These are phyloP conservation scores for Halteria grandinella DNA, from an alignment of 73 alveolate species.

Conservation along the genomic window DNA sequence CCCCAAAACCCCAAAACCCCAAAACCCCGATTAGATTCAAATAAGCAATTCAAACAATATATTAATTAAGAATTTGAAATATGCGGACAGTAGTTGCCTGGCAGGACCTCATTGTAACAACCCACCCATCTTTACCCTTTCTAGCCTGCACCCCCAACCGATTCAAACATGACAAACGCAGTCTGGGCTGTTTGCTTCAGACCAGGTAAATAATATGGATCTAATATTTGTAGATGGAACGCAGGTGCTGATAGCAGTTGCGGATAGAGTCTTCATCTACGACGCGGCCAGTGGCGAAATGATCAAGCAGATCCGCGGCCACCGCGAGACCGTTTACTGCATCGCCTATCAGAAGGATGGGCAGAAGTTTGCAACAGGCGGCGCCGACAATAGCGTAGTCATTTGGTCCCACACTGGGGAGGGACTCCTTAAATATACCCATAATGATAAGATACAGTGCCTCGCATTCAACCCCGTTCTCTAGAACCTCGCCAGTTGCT, in stretches of 20 bases:
- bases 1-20: too few relatives aligned
- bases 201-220: too few relatives aligned
- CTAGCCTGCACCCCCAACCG: slow-evolving; percentile 79
- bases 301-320: slow-evolving; percentile 71
- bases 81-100: too few relatives aligned
- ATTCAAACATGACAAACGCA: slow-evolving; percentile 57
- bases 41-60: too few relatives aligned
- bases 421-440: slow-evolving; percentile 72
- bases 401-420: slow-evolving; percentile 87
- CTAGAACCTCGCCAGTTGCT: slow-evolving; percentile 79
- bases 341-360: slow-evolving; percentile 89
- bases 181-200: slow-evolving; percentile 85
- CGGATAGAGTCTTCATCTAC: slow-evolving; percentile 74
- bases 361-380: slow-evolving; percentile 78
- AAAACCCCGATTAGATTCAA: too few relatives aligned
- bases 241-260: slow-evolving; percentile 74
- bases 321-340: slow-evolving; percentile 83
- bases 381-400: slow-evolving; percentile 81
- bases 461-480: slow-evolving; percentile 88
- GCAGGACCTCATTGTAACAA: too few relatives aligned
- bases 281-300: slow-evolving; percentile 67
- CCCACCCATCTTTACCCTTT: too few relatives aligned
- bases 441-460: slow-evolving; percentile 73
- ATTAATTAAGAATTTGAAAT: too few relatives aligned
- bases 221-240: too few relatives aligned